Conservation (phyloP, 192 early-diverging fungal species). For the Coemansia sp. region DNA sequence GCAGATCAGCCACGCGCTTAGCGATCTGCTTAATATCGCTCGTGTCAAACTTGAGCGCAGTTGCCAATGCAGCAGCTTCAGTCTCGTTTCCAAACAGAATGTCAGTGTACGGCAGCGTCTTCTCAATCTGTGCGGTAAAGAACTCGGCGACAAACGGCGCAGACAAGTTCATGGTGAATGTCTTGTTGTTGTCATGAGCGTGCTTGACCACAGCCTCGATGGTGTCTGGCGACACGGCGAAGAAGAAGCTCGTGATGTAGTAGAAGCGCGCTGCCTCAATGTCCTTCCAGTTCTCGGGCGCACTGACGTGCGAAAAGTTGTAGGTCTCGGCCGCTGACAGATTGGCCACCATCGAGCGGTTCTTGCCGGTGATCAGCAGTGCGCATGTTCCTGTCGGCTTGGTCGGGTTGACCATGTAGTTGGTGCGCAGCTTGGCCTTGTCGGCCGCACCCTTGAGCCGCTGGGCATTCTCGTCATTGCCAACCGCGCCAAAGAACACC, state of each 20-base stretch:
- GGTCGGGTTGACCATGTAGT: slow-evolving; percentile 77
- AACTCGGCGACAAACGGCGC: slow-evolving; percentile 94
- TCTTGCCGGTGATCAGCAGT: slow-evolving; percentile 85
- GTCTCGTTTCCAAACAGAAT: slow-evolving; percentile 95
- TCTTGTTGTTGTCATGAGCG: slow-evolving; percentile 78
- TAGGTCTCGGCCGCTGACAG: slow-evolving; percentile 92
- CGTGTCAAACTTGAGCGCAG: slow-evolving; percentile 62
- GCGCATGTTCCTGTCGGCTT: slow-evolving; percentile 94
- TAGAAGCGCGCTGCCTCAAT: slow-evolving; percentile 86
- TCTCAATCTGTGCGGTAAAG: slow-evolving; percentile 80
- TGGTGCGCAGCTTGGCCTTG: slow-evolving; percentile 81
- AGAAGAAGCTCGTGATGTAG: slow-evolving; percentile 95
- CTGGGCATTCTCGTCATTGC: slow-evolving; percentile 77
- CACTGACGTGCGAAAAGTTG: slow-evolving; percentile 62
- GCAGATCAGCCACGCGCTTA: slow-evolving; percentile 73
- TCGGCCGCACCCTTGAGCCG: slow-evolving; percentile 73
- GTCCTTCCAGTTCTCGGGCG: slow-evolving; percentile 77
- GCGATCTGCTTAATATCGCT: slow-evolving; percentile 82
- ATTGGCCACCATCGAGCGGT: slow-evolving; percentile 91
- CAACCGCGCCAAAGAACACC: slow-evolving; percentile 92
- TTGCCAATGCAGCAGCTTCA: slow-evolving; percentile 85
- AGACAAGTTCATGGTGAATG: slow-evolving; percentile 90
- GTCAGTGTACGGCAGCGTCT: slow-evolving; percentile 82
- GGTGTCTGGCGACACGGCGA: slow-evolving; percentile 84
- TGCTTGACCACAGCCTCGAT: slow-evolving; percentile 86